phyloP scores from a whole-genome alignment of 768 basidiomycete genomes.

The Lentinus tigrinus region DNA sequence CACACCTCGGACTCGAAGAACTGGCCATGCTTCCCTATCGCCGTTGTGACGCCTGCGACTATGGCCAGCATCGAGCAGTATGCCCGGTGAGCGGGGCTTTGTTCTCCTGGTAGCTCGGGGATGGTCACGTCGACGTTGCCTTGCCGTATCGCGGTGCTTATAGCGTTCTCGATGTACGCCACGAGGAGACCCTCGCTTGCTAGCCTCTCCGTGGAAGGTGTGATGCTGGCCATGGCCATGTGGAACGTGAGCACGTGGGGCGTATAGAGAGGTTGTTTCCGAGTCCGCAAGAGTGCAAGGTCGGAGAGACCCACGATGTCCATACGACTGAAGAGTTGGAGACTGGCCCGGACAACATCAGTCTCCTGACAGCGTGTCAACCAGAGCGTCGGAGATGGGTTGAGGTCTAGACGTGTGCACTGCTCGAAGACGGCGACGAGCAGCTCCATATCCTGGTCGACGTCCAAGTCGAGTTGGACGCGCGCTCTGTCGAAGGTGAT shows the following conservation, averaged over 20 bases:
- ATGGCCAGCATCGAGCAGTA: slow-evolving; percentile 87
- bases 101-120: slow-evolving; percentile 70
- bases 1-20: slow-evolving; percentile 85
- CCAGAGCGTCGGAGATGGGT: slow-evolving; percentile 72
- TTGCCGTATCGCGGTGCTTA: slow-evolving; percentile 72
- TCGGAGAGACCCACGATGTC: slow-evolving; percentile 74
- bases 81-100: slow-evolving; percentile 74
- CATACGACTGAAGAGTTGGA: slow-evolving; percentile 67
- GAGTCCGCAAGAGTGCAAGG: slow-evolving; percentile 55
- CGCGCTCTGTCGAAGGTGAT: slow-evolving; percentile 66
- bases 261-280: slow-evolving; percentile 68
- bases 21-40: slow-evolving; percentile 64
- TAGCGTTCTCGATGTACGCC: slow-evolving; percentile 80
- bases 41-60: slow-evolving; percentile 66
- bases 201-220: slow-evolving; percentile 78
- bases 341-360: slow-evolving; percentile 71
- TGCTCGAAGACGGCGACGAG: slow-evolving; percentile 83
- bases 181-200: slow-evolving; percentile 80
- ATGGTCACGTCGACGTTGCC: slow-evolving; percentile 68
- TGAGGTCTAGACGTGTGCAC: slow-evolving; percentile 67
- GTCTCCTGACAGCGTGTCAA: slow-evolving; percentile 77
- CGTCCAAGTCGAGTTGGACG: slow-evolving; percentile 53
- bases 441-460: slow-evolving; percentile 80
- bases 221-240: slow-evolving; percentile 75
- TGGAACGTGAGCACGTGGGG: slow-evolving; percentile 84